phyloP scores from a whole-genome alignment of 2,329 filamentous ascomycete genomes.

The Colletotrichum sp. region DNA sequence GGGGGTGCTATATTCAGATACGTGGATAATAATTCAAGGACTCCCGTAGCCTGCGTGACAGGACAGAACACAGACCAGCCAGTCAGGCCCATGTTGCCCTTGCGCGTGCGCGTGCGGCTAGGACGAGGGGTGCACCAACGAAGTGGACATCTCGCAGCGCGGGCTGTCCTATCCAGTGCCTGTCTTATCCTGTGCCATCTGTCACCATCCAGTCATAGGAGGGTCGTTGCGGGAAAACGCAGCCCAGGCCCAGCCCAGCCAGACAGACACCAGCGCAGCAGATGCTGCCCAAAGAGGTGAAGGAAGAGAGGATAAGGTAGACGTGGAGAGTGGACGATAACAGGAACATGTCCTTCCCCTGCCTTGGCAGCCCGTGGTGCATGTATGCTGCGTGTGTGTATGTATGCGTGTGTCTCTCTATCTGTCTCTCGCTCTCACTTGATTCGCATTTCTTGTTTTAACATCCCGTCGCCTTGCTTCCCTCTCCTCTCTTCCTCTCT shows the following conservation, averaged over 20 bases:
- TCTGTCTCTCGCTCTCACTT: background rate
- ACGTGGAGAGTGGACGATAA: conserved; percentile 10
- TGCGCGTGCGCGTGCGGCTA: conserved; percentile 6
- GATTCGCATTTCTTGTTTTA: conserved; percentile 1
- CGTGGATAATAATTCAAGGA: conserved; percentile 10
- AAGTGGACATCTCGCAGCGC: conserved; percentile 10
- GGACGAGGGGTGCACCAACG: conserved; percentile 15
- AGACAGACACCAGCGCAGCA: background rate
- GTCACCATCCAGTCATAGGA: conserved; percentile 13
- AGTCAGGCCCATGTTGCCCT: background rate
- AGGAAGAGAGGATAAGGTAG: background rate
- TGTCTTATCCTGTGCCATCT: conserved; percentile 7
- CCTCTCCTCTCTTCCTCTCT: background rate
- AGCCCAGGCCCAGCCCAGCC: background rate
- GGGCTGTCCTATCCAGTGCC: conserved; percentile 7
- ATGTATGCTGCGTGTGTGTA: background rate
- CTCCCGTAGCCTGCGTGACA: background rate
- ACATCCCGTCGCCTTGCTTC: background rate
- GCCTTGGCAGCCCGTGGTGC: conserved; percentile 10
- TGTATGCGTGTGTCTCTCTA: background rate
- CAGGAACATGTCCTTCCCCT: background rate
- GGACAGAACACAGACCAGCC: background rate
- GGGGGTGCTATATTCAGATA: conserved; percentile 15
- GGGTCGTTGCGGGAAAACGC: background rate
- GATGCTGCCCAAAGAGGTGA: background rate